Conservation (phyloP, 306 rosid genomes). For the Albizia julibrissin region DNA sequence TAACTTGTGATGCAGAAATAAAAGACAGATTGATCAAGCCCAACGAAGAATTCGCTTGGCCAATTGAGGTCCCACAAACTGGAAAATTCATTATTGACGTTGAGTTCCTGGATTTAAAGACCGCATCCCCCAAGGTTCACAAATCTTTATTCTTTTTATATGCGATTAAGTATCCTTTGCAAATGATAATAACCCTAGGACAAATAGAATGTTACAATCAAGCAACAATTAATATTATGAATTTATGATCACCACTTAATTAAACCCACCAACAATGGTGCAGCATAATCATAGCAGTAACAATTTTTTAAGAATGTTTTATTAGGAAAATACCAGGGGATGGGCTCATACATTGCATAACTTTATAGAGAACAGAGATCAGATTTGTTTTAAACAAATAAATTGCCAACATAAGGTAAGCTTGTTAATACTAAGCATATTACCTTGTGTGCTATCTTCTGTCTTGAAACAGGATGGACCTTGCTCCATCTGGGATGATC, state of each 20-base stretch:
- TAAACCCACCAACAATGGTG: background rate
- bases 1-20: constrained; percentile 44
- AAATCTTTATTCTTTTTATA: background rate
- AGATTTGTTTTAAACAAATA: too few species aligned
- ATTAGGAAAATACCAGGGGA: background rate
- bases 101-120: constrained; percentile 74
- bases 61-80: constrained; percentile 59
- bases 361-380: too few species aligned
- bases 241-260: background rate
- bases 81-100: constrained; percentile 73
- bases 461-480: constrained; percentile 52
- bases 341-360: background rate
- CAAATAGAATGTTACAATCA: background rate
- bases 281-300: background rate
- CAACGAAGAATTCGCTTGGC: constrained; percentile 70
- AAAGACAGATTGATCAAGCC: constrained; percentile 57
- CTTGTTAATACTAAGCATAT: background rate
- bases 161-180: background rate
- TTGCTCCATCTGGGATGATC: constrained; percentile 65
- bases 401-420: background rate
- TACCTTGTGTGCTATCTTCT: background rate
- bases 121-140: constrained; percentile 46
- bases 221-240: background rate
- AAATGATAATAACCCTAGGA: background rate
- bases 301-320: background rate